Conservation (phyloP, 2,329 filamentous ascomycete species). For the Microthyrium microscopicum region DNA sequence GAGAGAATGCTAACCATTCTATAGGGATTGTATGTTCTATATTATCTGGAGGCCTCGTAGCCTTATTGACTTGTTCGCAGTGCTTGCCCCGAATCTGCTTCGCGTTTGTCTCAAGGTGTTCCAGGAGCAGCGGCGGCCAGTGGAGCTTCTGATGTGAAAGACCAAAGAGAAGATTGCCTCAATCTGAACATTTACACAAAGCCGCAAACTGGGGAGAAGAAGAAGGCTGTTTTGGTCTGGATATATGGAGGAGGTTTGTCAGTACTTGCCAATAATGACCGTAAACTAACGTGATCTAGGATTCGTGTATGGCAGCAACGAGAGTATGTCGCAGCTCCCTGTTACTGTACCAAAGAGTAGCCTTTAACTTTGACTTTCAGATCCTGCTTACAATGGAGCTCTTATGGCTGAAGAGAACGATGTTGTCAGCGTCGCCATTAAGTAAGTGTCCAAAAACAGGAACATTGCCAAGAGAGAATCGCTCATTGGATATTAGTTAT, state of each 20-base stretch:
- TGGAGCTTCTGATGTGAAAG: conserved; percentile 12
- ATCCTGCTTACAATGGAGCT: conserved; percentile 7
- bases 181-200: conserved; percentile 9
- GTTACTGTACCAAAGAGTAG: not conserved
- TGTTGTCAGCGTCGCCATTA: conserved; percentile 6
- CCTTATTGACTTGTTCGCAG: not conserved
- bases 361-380: not conserved
- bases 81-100: conserved; percentile 12
- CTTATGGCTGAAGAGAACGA: conserved; percentile 5
- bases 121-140: conserved; percentile 2
- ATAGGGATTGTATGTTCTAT: not conserved
- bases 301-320: conserved; percentile 3
- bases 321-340: not conserved
- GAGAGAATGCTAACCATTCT: conserved; percentile 10
- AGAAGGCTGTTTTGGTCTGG: conserved; percentile 15
- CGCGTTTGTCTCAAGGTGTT: not conserved
- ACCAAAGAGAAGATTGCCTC: conserved; percentile 8
- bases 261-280: conserved; percentile 5
- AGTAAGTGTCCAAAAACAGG: not conserved
- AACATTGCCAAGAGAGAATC: not conserved
- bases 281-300: too few species aligned
- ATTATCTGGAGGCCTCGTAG: not conserved
- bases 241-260: conserved; percentile 15
- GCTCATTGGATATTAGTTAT: conserved; percentile 21
- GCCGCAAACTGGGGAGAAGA: conserved; percentile 7